Conservation (phyloP, 2,329 filamentous ascomycete species). For the Blumeria hordei region DNA sequence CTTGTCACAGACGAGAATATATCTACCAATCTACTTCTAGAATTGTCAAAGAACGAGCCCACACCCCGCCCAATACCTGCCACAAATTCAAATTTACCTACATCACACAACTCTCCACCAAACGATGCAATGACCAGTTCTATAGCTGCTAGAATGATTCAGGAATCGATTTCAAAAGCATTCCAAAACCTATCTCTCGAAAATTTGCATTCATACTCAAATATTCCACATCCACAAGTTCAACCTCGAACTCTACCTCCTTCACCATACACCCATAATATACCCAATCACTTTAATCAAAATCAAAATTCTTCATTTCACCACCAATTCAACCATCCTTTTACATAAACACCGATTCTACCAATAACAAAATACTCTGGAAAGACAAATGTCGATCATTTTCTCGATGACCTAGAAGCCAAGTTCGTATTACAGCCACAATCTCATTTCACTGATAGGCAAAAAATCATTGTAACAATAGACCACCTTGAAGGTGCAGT, state of each 20-base stretch:
- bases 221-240: neutral
- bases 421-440: neutral
- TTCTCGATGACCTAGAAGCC: neutral
- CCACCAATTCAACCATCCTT: neutral
- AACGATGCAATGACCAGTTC: neutral
- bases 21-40: neutral
- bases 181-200: neutral
- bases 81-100: neutral
- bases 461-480: neutral
- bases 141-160: neutral
- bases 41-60: no score
- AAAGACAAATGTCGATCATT: neutral
- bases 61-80: neutral
- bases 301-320: neutral
- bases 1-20: neutral
- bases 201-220: neutral
- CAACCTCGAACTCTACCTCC: neutral
- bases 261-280: neutral
- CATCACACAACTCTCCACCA: neutral
- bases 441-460: neutral
- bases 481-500: neutral
- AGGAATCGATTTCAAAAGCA: neutral
- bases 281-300: neutral
- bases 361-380: neutral
- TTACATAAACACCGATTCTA: neutral